A percentile compares a stretch with the other conserved stretches of the same genome.
phyloP scores from a whole-genome alignment of 306 rosid genomes.

The Abrus pulchellus region DNA sequence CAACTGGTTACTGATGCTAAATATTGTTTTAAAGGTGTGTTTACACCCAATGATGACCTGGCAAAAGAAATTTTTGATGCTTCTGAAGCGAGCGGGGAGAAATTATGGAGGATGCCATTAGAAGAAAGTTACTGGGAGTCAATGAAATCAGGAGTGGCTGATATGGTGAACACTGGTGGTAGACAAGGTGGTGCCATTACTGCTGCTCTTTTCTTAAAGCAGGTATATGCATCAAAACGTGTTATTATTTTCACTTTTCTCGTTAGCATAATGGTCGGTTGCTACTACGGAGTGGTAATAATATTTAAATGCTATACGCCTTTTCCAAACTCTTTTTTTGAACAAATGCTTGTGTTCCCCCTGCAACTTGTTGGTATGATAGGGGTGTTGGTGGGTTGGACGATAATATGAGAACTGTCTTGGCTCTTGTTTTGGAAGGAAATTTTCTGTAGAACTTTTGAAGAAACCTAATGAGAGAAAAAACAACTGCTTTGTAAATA shows the following conservation, averaged over 20 bases:
- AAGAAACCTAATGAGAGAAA: not conserved
- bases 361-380: slow-evolving; percentile 8
- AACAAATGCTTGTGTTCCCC: not conserved
- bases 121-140: slow-evolving; percentile 99
- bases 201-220: slow-evolving; percentile 98
- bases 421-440: not conserved
- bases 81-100: slow-evolving; percentile 88
- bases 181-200: slow-evolving; percentile 86
- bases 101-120: slow-evolving; percentile 95
- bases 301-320: slow-evolving; percentile 18
- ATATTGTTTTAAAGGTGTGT: slow-evolving; percentile 67
- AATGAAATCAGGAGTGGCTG: slow-evolving; percentile 97
- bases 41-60: slow-evolving; percentile 94
- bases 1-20: slow-evolving; percentile 18
- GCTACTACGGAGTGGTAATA: slow-evolving; percentile 51
- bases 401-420: not conserved
- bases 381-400: slow-evolving; percentile 28
- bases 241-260: slow-evolving; percentile 20
- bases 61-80: slow-evolving; percentile 89
- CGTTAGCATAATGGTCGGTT: not conserved
- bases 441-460: not conserved
- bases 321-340: not conserved
- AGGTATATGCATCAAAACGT: slow-evolving; percentile 63
- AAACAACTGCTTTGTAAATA: slow-evolving; percentile 9
- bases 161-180: slow-evolving; percentile 92